Evolutionary conservation across 306 rosid genomes (phyloP), one percentile per base, ranked within the genome.

Genomic region (Quillaja saponaria): DNA sequence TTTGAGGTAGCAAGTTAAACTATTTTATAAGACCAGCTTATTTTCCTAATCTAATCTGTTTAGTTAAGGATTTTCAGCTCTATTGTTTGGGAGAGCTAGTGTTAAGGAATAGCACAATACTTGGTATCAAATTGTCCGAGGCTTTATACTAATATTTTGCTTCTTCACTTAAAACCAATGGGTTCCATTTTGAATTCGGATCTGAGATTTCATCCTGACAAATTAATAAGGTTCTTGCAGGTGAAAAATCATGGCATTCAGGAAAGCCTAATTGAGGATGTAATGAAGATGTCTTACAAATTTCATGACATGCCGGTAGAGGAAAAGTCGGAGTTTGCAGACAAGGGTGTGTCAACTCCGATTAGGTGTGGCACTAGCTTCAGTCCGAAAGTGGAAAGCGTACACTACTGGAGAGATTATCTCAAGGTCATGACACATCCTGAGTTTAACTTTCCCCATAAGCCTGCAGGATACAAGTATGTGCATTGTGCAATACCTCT

Each of bases 341-440:
- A 75, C 46, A 81, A 74, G 38, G 79, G 77, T 0, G 72, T 84
- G 25, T 57, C 63, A 54, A 50, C 74, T 8, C 85, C 94, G 7
- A 80, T 86, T 1, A 71, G 94, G 13, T 70, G 49, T 11, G 94
- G 94, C 12, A 86, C 89, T 14, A 86, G 94, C 82, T 73, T 81
- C 66, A 55, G 59, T 64, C 56, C 78, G 13, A 45, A 72, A 8
- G 57, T 51, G 3, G 94, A 86, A 10, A 46, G 71, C 15, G 75
- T 78, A 37, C 66, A 71, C 20, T 86, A 45, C 38, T 83, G 94
- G 94, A 83, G 94, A 55, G 94, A 84, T 44, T 84, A 46, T 42
- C 73, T 84, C 49, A 84, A 78, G 39, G 66, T 50, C 9, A 21
- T 61, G 10, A 58, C 75, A 2, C 55, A 35, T 18, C 89, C 82